Evolutionary conservation across 2,329 filamentous ascomycete genomes (phyloP), one percentile per base, ranked within the genome.

Genomic region (Blumeria hordei): DNA sequence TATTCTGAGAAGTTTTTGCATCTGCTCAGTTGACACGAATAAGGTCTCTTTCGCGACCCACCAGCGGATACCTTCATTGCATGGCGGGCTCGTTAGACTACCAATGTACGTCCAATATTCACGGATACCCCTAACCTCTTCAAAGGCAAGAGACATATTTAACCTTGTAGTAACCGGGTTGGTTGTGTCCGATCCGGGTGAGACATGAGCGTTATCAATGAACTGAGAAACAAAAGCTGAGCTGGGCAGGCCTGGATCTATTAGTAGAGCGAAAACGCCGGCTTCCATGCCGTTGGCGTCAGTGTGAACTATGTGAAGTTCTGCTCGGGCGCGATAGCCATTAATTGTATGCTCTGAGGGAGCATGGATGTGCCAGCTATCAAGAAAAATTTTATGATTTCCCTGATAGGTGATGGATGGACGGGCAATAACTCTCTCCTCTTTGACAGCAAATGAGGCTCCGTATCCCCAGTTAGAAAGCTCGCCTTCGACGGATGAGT

Each of bases 311-410:
- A 72, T 65, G 60, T 74, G 72, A 18, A 74, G 62, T 59, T 75
- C 72, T 37, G 71, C 70, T 57, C 69, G 70, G 37, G 67, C 64
- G 37, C 68, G 67, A 39, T 67, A 63, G 36, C 69, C 69, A 50
- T 68, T 64, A 3, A 75, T 66, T 2, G 67, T 65, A 61, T 75
- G 73, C 56, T 75, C 72, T 5, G 71, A 71, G 0, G 73, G 72
- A 0, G 71, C 61, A 59, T 75, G 73, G 52, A 74, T 70, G 64
- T 75, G 73, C 71, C 71, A 75, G 50, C 71, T 70, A 43, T 64
- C 67, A 8, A 75, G 65, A 60, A 72, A 74, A 21, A 71, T 65
- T 0, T 69, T 73, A 57, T 68, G 64, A 61, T 72, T 69, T 54
- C 73, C 70, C 4, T 28, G 21, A 39, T 39, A 39, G 3, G 10